Evolutionary conservation across 1,284 basidiomycete genomes (phyloP), one percentile per base, ranked within the genome.

Genomic region (Malassezia sympodialis): DNA sequence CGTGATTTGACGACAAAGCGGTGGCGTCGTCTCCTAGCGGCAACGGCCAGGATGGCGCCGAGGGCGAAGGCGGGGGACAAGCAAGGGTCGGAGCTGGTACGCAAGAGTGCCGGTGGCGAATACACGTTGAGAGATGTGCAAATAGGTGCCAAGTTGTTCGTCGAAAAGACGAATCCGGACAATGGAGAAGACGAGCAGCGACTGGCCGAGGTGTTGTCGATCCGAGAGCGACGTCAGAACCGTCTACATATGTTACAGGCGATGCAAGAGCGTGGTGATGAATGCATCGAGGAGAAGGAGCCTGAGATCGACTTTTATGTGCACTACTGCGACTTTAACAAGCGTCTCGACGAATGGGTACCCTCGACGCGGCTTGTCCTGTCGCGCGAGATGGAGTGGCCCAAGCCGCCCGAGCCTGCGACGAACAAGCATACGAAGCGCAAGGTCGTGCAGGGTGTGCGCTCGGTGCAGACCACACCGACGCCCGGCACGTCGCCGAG

Each of bases 301-400:
- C 96, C 80, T 94, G 96, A 42, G 42, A 48, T 62, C 15, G 67
- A 67, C 41, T 63, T 62, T 53, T 66, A 68, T 34, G 62, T 67
- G 12, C 66, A 67, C 51, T 66, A 65, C 47, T 60, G 59, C 54
- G 68, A 67, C 44, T 66, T 67, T 55, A 66, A 69, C 56, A 63
- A 66, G 77, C 90, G 94, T 68, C 80, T 98, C 48, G 94, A 99
- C 76, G 94, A 96, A 63, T 99, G 94, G 94, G 86, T 99, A n/a
- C 79, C 84, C 24, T 88, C 87, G 15, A 85, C 86, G 3, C 82
- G 90, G 30, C 81, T 99, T 56, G 81, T 96, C 44, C 80, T 91
- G 27, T 81, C 80, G 56, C 81, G 86, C 62, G 90, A 96, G 70
- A 82, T 99, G 63, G 89, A 96, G 75, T 96, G 89, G 90, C 94